A percentile compares a stretch with the other conserved stretches of the same genome.
Evolutionary conservation across 208 protist genomes (phyloP).

Genomic region (Crithidia mellificae): DNA sequence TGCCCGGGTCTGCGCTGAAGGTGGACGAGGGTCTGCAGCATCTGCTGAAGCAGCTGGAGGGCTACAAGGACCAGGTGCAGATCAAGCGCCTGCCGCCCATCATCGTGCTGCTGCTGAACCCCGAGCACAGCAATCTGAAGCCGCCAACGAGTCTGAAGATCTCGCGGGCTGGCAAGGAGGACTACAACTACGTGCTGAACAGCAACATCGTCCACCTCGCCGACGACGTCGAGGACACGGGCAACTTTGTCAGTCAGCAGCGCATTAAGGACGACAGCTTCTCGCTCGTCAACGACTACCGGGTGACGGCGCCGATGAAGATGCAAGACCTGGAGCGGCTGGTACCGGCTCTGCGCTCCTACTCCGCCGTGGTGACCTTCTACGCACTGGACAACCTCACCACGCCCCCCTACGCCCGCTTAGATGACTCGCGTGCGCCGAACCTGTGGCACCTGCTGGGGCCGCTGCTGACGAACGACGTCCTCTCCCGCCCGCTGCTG

Average conservation of each 20-base stretch:
- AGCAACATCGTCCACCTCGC: slow-evolving; percentile 89
- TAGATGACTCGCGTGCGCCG: slow-evolving; percentile 71
- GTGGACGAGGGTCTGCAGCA: slow-evolving; percentile 91
- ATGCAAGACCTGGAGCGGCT: slow-evolving; percentile 69
- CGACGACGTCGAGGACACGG: slow-evolving; percentile 83
- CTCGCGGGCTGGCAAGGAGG: slow-evolving; percentile 74
- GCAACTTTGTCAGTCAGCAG: slow-evolving; percentile 90
- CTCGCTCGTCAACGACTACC: slow-evolving; percentile 87
- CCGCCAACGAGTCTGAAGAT: slow-evolving; percentile 84
- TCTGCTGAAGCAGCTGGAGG: slow-evolving; percentile 86
- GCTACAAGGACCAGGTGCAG: slow-evolving; percentile 73
- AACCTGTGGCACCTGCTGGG: slow-evolving; percentile 82
- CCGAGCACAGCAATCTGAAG: slow-evolving; percentile 86
- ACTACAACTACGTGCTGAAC: slow-evolving; percentile 88
- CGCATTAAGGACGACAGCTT: slow-evolving; percentile 84
- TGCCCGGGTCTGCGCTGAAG: slow-evolving; percentile 85
- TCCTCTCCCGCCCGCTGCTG: slow-evolving; percentile 70
- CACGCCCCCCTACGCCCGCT: slow-evolving; percentile 57
- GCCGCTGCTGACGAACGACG: slow-evolving; percentile 79
- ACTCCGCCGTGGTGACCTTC: slow-evolving; percentile 82
- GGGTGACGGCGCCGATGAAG: slow-evolving; percentile 75
- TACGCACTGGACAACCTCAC: slow-evolving; percentile 80
- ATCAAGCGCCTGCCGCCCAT: slow-evolving; percentile 88
- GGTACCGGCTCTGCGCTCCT: slow-evolving; percentile 75
- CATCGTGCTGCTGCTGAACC: slow-evolving; percentile 89